Conservation (phyloP, 1,139 yeast species). For the Lodderomyces oxycetoniae region DNA sequence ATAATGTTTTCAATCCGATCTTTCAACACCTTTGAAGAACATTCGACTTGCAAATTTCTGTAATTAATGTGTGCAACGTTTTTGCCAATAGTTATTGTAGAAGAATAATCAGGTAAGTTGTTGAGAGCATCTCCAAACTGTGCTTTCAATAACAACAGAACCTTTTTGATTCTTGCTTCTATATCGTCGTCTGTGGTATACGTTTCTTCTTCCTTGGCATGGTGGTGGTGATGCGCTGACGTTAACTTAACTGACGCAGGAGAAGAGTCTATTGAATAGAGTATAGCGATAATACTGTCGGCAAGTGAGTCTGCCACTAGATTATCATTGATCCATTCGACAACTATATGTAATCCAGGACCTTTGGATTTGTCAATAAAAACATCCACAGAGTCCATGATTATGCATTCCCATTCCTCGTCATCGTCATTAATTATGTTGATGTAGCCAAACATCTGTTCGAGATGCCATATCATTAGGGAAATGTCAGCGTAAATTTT, state of each 20-base stretch:
- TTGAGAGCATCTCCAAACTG: slow-evolving; percentile 83
- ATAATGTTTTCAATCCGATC: slow-evolving; percentile 82
- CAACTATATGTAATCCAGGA: slow-evolving; percentile 46
- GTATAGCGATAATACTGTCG: slow-evolving; percentile 85
- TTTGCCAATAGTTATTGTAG: slow-evolving; percentile 64
- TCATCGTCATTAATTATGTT: slow-evolving; percentile 61
- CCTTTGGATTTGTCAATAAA: slow-evolving; percentile 42
- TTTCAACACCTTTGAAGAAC: slow-evolving; percentile 70
- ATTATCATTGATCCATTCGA: slow-evolving; percentile 90
- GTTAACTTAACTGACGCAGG: slow-evolving; percentile 92
- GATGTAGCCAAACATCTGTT: slow-evolving; percentile 92
- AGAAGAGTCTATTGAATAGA: slow-evolving; percentile 87
- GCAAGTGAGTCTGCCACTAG: slow-evolving; percentile 87
- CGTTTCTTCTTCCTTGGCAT: slow-evolving; percentile 7
- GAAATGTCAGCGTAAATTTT: slow-evolving; percentile 78
- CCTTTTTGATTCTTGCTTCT: slow-evolving; percentile 55
- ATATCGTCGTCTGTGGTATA: slow-evolving; percentile 20
- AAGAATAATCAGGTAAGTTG: slow-evolving; percentile 37
- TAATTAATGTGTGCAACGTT: slow-evolving; percentile 68
- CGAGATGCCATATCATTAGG: slow-evolving; percentile 80
- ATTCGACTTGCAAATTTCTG: slow-evolving; percentile 60
- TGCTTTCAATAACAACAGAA: slow-evolving; percentile 61
- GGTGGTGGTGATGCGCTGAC: slow-evolving; percentile 52
- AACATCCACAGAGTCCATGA: slow-evolving; percentile 44
- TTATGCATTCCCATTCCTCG: slow-evolving; percentile 48